Base-by-base conservation (phyloP, 805 yeast species). In the Hanseniaspora lachancei region DNA sequence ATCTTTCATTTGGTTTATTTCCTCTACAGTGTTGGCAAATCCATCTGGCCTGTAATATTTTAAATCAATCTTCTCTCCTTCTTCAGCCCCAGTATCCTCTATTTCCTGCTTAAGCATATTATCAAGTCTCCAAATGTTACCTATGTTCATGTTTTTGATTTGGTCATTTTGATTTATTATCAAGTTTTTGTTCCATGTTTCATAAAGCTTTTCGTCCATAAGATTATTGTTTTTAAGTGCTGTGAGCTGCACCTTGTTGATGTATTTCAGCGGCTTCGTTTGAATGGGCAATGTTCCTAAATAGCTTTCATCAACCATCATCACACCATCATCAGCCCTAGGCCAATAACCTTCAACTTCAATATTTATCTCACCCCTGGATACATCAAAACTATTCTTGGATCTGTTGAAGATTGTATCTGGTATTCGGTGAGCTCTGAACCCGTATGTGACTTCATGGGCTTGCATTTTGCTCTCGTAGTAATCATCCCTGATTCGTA, bases 401-500 rank as follows among this genome's bases (percentile, higher is more conserved):
- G 44, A 61, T 16, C 69, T 68, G 2, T 60, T 47, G 41, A 64
- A 68, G 40, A 58, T 55, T 12, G 40, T 42, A 44, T 59, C 57
- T 6, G 51, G 57, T 12, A 29, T 32, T 43, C 39, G 16, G 23
- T 29, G 47, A 15, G 34, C 42, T 54, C 49, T 32, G 43, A 32
- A 41, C 0, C 36, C 41, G 12, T 40, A 23, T 9, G 38, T 40
- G 9, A 50, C 42, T 16, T 32, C 34, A 32, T 23, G 23, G 36
- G 55, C 44, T 27, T 40, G 35, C 13, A 40, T 24, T 52, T 59
- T 60, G 42, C 57, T 58, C 9, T 59, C 63, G 12, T 59, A 79
- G 62, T 79, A 79, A 62, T 79, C 84, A 63, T 79, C 83, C 2
- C 64, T 58, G 4, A 78, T 69, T 57, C 82, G 70, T 39, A 66